These are phyloP conservation scores for Schizophyllum commune DNA, from an alignment of 1,284 basidiomycete genomes.

Conservation along the genomic window DNA sequence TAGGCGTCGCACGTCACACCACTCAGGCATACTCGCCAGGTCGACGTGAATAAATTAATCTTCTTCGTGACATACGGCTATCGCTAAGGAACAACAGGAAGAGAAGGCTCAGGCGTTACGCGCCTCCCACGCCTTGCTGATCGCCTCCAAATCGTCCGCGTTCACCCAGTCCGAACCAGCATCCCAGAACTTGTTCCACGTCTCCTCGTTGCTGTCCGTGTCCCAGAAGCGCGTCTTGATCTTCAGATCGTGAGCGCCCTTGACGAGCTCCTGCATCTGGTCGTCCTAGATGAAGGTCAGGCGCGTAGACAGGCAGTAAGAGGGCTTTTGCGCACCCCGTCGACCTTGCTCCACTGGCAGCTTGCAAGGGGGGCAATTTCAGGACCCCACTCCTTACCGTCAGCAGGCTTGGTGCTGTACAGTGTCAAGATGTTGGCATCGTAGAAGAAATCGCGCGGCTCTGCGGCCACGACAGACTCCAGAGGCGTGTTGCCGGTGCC, in stretches of 20 bases:
- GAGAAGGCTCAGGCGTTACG: background rate
- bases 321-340: slow-evolving; percentile 42
- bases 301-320: slow-evolving; percentile 26
- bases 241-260: slow-evolving; percentile 36
- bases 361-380: slow-evolving; percentile 43
- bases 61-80: background rate
- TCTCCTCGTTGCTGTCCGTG: slow-evolving; percentile 36
- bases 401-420: slow-evolving; percentile 4
- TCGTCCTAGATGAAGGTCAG: slow-evolving; percentile 20
- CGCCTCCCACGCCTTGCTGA: slow-evolving; percentile 8
- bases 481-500: slow-evolving; percentile 54
- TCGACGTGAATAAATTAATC: background rate
- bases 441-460: slow-evolving; percentile 44
- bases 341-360: slow-evolving; percentile 36
- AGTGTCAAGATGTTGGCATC: slow-evolving; percentile 35
- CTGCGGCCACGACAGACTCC: slow-evolving; percentile 34
- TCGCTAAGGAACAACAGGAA: background rate
- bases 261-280: slow-evolving; percentile 27
- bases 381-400: slow-evolving; percentile 15
- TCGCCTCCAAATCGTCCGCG: slow-evolving; percentile 41
- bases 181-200: slow-evolving; percentile 35
- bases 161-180: slow-evolving; percentile 48
- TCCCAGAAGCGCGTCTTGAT: slow-evolving; percentile 47
- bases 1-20: no score
- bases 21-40: background rate